Evolutionary conservation across 148 eudicot genomes (phyloP), one percentile per base, ranked within the genome.

Genomic region (Vaccinium corymbosum): DNA sequence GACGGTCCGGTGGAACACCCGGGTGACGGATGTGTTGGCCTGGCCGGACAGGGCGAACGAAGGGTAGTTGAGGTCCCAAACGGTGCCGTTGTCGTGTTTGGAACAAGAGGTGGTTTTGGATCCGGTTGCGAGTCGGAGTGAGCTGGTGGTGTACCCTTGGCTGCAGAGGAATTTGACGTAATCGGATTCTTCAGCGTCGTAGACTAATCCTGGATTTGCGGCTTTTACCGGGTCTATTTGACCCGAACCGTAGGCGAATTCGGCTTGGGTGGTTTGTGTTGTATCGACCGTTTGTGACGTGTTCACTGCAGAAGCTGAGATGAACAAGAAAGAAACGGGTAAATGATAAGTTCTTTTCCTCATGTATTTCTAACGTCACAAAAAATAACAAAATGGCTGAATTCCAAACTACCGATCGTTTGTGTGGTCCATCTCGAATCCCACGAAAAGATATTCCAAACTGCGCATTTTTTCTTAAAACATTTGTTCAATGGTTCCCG

Each of bases 231-330:
- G 91, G 71, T 91, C 25, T 7, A 91, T 82, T 3, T 91, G 91
- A 32, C 93, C 93, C 0, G 93, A 72, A 1, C 93, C 91, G 35
- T 88, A 91, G n/a, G 93, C 90, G 38, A 89, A 88, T 25, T 91
- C 93, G 0, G 80, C 85, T 13, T 88, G 89, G 0, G 77, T 32
- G 0, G 49, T 2, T 79, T 83, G 81, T 17, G 19, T 25, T 61
- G 35, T 32, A 32, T 32, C 35, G 35, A 32, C 3, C 35, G 35
- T 32, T 32, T 32, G 35, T 32, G 35, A 32, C 16, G 55, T 22
- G 32, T 59, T 82, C 87, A 89, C 82, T 3, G 85, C 56, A 70
- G 42, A 7, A 27, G 89, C 91, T 87, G 76, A 35, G 20, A 27
- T 11, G 16, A 25, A 25, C 7, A 25, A 25, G 0, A 64, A 10